Base-by-base conservation (phyloP, 169 alveolate species). In the Cryptosporidium sp. region DNA sequence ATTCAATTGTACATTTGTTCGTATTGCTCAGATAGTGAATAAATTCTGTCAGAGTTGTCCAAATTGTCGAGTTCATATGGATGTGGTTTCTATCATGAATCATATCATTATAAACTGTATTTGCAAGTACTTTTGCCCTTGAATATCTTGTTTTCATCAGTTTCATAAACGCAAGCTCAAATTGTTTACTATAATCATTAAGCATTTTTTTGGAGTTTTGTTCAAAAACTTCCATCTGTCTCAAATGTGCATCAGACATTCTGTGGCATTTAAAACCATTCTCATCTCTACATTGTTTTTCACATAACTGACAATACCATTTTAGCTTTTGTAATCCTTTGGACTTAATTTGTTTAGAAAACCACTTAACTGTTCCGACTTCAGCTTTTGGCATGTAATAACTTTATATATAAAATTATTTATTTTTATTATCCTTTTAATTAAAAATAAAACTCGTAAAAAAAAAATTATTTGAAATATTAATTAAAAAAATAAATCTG, bases 251-350 rank as follows among this genome's bases (percentile, higher is more conserved):
- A 67, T 97, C 99, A 10, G 99, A 97, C 89, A 94, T 93, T 39
- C 97, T 92, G 67, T 96, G 98, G 84, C 98, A 97, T 95, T 96
- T 97, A 94, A 96, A 97, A 5, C 99, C 99, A 74, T 97, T 97
- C 84, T 96, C 98, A 75, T 97, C 99, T 33, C 98, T 93, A 94
- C 99, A 97, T 70, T 96, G 98, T 89, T 97, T 96, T 91, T 97
- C 97, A 75, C 99, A 96, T 97, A 97, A 95, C 92, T 97, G 98
- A 93, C 99, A 97, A 86, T 97, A 97, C 98, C 98, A 97, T 59
- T 96, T 96, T 50, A 95, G 94, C 93, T 95, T 96, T 91, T 96
- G 98, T 48, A 97, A 96, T 84, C 99, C 99, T 70, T 94, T 95
- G 75, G 98, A 95, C 95, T 96, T 97, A 96, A 97, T 96, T 86